A percentile compares a stretch with the other conserved stretches of the same genome.
These are phyloP conservation scores for Trypanosoma lewisi DNA, from an alignment of 208 protist genomes.

Conservation along the genomic window DNA sequence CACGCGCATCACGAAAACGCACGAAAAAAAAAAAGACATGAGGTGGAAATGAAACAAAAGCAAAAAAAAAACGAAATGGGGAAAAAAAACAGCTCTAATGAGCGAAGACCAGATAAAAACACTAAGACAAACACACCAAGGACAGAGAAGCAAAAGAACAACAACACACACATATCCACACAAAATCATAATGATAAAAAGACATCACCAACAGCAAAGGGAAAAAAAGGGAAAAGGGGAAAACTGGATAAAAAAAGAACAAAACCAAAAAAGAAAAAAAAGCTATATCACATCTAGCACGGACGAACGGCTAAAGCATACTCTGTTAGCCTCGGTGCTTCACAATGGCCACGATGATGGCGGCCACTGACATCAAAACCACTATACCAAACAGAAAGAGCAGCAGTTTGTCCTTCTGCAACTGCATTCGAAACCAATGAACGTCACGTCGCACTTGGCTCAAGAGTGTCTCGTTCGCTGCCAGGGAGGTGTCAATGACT, in stretches of 20 bases:
- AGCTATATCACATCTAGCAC: neutral
- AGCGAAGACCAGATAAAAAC: no score
- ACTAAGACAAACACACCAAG: conserved; percentile 7
- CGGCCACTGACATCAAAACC: conserved; percentile 8
- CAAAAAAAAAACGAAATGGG: neutral
- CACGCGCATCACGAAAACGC: no score
- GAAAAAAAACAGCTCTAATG: conserved; percentile 3
- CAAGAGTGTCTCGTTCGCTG: conserved; percentile 9
- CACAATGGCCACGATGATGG: conserved; percentile 11
- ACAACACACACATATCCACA: conserved; percentile 3
- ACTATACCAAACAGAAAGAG: conserved; percentile 9
- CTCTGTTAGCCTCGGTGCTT: neutral
- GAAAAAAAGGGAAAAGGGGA: no score
- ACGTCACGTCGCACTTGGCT: conserved; percentile 4
- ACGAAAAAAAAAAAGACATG: conserved; percentile 5
- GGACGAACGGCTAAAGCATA: no score
- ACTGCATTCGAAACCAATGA: conserved; percentile 9
- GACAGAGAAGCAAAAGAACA: neutral
- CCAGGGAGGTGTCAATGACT: conserved; percentile 13
- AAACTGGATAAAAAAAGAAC: neutral
- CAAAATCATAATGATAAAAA: neutral
- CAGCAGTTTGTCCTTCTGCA: conserved; percentile 18
- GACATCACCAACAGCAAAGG: no score
- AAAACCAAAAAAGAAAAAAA: conserved; percentile 7
- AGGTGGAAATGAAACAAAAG: conserved; percentile 7